These are phyloP conservation scores for Botrytis galanthina DNA, from an alignment of 2,329 filamentous ascomycete genomes.

Conservation along the genomic window DNA sequence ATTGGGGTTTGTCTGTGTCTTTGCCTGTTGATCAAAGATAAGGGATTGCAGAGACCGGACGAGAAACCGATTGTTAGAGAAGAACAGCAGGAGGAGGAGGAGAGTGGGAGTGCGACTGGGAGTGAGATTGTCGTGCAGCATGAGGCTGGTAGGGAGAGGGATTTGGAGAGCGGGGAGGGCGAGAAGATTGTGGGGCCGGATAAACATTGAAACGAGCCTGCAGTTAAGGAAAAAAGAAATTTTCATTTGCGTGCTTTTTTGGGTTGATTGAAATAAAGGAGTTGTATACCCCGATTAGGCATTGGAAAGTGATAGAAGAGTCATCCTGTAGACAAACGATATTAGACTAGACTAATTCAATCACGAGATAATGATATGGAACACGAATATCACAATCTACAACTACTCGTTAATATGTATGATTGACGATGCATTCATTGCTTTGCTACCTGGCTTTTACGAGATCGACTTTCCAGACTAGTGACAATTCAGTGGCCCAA, in stretches of 20 bases:
- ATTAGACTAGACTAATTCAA: background rate
- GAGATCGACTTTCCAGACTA: background rate
- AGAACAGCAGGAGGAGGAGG: background rate
- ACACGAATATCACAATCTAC: background rate
- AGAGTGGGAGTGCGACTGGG: background rate
- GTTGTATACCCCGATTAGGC: background rate
- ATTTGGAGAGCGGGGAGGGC: background rate
- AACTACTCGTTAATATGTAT: background rate
- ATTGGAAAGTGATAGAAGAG: no score
- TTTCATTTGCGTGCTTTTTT: background rate
- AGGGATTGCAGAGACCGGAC: slow-evolving; percentile 43
- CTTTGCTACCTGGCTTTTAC: background rate
- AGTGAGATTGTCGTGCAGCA: background rate
- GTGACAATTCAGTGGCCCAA: background rate
- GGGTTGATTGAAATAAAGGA: background rate
- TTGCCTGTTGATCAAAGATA: slow-evolving; percentile 52
- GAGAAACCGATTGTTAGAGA: slow-evolving; percentile 23
- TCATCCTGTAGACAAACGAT: background rate
- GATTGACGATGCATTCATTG: background rate
- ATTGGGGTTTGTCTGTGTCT: slow-evolving; percentile 50
- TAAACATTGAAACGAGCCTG: background rate
- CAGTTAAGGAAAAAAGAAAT: background rate
- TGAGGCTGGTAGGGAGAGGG: background rate
- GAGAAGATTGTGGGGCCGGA: background rate
- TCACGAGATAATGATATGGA: background rate